A percentile compares a stretch with the other conserved stretches of the same genome.
Conservation (phyloP, 1,284 basidiomycete genomes). For the Apiotrichum sp. region DNA sequence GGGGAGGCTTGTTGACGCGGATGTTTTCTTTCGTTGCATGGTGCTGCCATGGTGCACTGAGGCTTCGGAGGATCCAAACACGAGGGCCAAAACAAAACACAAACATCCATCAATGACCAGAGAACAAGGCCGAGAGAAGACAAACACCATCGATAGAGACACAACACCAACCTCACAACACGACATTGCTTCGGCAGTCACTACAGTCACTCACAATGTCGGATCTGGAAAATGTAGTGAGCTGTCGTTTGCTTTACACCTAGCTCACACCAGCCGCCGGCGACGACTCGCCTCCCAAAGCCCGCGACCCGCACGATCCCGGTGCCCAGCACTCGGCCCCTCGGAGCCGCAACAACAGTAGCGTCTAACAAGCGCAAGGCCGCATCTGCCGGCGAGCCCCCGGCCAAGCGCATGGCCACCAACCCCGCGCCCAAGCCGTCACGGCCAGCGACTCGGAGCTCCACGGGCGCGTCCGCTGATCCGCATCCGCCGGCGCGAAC, state of each 20-base stretch:
- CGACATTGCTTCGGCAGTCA: not conserved
- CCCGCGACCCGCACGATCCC: constrained; percentile 23
- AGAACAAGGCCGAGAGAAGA: no score
- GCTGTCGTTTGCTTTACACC: not conserved
- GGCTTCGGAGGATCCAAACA: not conserved
- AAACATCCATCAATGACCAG: no score
- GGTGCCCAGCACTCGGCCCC: not conserved
- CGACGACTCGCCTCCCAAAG: constrained; percentile 27
- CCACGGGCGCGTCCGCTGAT: not conserved
- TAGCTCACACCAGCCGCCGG: constrained; percentile 6
- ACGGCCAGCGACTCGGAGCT: not conserved
- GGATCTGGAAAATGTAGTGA: constrained; percentile 33
- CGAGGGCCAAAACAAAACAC: not conserved
- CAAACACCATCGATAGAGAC: not conserved
- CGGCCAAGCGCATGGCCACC: constrained; percentile 21
- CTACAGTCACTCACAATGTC: constrained; percentile 20
- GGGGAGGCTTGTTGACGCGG: constrained; percentile 6
- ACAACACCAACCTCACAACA: not conserved
- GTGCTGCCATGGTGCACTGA: no score
- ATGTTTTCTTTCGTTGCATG: constrained; percentile 7
- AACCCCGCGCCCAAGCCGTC: no score
- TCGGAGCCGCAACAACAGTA: not conserved
- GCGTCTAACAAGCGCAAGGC: constrained; percentile 28
- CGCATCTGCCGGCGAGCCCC: constrained; percentile 22
- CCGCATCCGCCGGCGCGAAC: no score